These are phyloP conservation scores for Pseudogymnoascus sp. DNA, from an alignment of 2,329 filamentous ascomycete genomes.

Conservation along the genomic window DNA sequence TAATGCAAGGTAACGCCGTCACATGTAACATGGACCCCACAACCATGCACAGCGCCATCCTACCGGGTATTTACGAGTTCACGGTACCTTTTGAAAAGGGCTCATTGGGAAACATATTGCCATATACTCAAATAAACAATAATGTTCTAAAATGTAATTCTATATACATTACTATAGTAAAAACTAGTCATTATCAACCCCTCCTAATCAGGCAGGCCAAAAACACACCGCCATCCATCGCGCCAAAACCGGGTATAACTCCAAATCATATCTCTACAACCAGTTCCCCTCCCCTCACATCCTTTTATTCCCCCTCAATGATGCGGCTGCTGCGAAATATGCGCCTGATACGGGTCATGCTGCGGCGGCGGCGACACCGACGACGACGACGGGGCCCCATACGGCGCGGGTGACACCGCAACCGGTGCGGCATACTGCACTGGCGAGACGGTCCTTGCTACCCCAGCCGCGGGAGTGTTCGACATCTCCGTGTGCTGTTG, in stretches of 20 bases:
- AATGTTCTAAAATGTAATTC: not conserved
- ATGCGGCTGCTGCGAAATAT: not conserved
- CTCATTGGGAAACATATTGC: not conserved
- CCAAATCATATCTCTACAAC: not conserved
- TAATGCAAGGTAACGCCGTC: not conserved
- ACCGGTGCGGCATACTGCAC: not conserved
- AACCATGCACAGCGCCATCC: not conserved
- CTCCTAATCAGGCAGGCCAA: not conserved
- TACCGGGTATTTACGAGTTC: no score
- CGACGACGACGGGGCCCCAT: not conserved
- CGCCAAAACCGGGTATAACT: conserved; percentile 6
- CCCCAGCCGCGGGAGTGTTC: not conserved
- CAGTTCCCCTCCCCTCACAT: not conserved
- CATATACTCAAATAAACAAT: not conserved
- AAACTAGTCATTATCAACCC: not conserved
- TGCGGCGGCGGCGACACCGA: not conserved
- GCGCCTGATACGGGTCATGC: not conserved
- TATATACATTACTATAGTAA: conserved; percentile 5
- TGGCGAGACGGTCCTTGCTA: not conserved
- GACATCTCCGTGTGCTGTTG: not conserved
- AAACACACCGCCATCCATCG: not conserved
- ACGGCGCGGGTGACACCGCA: not conserved
- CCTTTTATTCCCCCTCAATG: not conserved
- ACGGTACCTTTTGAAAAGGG: not conserved
- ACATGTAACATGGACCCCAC: not conserved